phyloP scores from a whole-genome alignment of 306 rosid species.

The Myrica gale region DNA sequence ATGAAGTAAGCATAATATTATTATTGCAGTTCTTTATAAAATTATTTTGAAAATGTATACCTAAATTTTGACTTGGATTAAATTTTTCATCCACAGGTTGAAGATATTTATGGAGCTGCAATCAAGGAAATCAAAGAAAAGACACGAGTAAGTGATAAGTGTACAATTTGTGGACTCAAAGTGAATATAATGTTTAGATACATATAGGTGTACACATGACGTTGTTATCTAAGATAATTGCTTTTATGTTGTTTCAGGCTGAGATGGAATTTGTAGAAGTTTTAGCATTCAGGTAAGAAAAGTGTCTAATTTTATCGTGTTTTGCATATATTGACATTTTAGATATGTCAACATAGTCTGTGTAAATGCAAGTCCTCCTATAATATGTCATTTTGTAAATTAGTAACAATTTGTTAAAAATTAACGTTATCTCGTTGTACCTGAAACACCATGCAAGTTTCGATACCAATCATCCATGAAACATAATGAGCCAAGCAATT shows the following conservation, averaged over 20 bases:
- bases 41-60: not conserved
- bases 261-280: constrained; percentile 75
- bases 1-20: constrained; percentile 50
- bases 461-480: no score
- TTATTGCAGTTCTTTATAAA: not conserved
- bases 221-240: constrained; percentile 8
- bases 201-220: not conserved
- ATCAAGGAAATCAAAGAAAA: constrained; percentile 87
- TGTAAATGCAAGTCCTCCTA: not conserved
- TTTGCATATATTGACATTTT: no score
- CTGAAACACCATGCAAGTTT: no score
- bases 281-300: constrained; percentile 74
- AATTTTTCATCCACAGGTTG: constrained; percentile 51
- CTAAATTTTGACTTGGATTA: not conserved
- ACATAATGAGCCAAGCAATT: no score
- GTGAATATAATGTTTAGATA: not conserved
- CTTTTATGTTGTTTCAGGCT: constrained; percentile 51
- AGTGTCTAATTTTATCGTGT: no score
- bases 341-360: not conserved
- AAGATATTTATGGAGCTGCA: constrained; percentile 73
- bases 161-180: not conserved
- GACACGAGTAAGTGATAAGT: constrained; percentile 64
- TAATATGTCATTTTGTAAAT: not conserved
- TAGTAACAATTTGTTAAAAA: constrained; percentile 5
- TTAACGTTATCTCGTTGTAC: not conserved